Conservation (phyloP, 768 basidiomycete genomes). For the Pleurotus djamor region DNA sequence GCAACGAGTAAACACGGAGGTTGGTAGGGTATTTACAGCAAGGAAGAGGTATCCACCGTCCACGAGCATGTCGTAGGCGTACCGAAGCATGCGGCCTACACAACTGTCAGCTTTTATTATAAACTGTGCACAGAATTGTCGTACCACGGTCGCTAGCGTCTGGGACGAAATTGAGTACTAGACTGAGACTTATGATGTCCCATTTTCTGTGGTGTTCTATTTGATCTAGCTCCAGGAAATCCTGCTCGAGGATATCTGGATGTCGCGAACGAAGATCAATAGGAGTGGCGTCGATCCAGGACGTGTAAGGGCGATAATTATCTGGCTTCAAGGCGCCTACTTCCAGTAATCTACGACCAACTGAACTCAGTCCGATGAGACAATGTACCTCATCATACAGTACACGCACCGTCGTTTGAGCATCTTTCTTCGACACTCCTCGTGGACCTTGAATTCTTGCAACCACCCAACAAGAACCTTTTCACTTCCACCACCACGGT, state of each 20-base stretch:
- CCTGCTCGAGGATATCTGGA: constrained; percentile 79
- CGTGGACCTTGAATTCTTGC: constrained; percentile 42
- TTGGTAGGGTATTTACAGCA: constrained; percentile 44
- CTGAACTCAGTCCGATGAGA: background rate
- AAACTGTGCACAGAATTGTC: constrained; percentile 5
- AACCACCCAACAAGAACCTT: constrained; percentile 79
- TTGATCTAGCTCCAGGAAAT: constrained; percentile 69
- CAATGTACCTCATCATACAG: background rate
- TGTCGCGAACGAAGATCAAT: constrained; percentile 88
- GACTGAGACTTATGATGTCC: constrained; percentile 81
- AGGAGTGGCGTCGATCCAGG: constrained; percentile 73
- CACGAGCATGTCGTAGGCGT: constrained; percentile 56
- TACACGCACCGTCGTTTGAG: constrained; percentile 34
- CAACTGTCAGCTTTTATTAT: constrained; percentile 4
- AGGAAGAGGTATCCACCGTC: constrained; percentile 65
- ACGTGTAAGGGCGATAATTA: constrained; percentile 64
- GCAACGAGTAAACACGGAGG: background rate
- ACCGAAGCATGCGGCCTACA: constrained; percentile 67
- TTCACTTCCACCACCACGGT: constrained; percentile 89
- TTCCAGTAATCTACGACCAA: constrained; percentile 68
- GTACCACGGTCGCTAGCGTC: constrained; percentile 73
- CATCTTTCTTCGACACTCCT: constrained; percentile 18
- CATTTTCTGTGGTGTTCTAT: constrained; percentile 53
- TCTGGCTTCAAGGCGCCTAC: constrained; percentile 86
- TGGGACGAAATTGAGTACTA: constrained; percentile 90